A percentile compares a stretch with the other conserved stretches of the same genome.
phyloP scores from a whole-genome alignment of 2,329 filamentous ascomycete species.

The Phialophora expanda region DNA sequence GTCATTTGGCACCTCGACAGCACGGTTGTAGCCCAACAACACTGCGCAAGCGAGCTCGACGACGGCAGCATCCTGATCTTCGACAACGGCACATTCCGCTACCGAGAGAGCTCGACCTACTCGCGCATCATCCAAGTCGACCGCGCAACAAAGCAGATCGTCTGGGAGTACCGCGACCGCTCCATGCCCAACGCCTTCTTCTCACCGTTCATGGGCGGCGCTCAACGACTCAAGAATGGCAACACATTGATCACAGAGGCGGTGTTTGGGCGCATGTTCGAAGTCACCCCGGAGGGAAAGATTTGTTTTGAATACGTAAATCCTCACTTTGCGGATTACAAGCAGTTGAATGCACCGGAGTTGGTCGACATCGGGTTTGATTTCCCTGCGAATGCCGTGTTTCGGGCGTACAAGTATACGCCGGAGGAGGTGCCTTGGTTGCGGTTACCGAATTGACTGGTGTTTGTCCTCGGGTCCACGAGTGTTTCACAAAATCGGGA shows the following conservation, averaged over 20 bases:
- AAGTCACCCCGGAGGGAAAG: slow-evolving; percentile 50
- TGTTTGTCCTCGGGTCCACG: neutral
- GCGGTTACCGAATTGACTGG: slow-evolving; percentile 15
- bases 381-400: slow-evolving; percentile 52
- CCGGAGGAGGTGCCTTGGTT: slow-evolving; percentile 51
- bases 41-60: slow-evolving; percentile 51
- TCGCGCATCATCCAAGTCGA: slow-evolving; percentile 52
- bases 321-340: slow-evolving; percentile 50
- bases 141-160: slow-evolving; percentile 47
- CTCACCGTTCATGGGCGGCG: slow-evolving; percentile 56
- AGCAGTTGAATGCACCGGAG: slow-evolving; percentile 41
- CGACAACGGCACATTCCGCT: slow-evolving; percentile 54
- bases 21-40: slow-evolving; percentile 52
- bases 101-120: slow-evolving; percentile 49
- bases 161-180: slow-evolving; percentile 53
- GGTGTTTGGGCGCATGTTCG: slow-evolving; percentile 52
- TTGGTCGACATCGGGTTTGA: slow-evolving; percentile 41
- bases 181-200: slow-evolving; percentile 50
- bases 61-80: slow-evolving; percentile 54
- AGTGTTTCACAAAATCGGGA: neutral
- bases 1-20: slow-evolving; percentile 52
- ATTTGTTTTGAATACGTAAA: slow-evolving; percentile 55
- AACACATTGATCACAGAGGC: slow-evolving; percentile 54
- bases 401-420: slow-evolving; percentile 53
- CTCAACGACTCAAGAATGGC: slow-evolving; percentile 50